phyloP scores from a whole-genome alignment of 2,329 filamentous ascomycete genomes.

The Aschersonia sp. region DNA sequence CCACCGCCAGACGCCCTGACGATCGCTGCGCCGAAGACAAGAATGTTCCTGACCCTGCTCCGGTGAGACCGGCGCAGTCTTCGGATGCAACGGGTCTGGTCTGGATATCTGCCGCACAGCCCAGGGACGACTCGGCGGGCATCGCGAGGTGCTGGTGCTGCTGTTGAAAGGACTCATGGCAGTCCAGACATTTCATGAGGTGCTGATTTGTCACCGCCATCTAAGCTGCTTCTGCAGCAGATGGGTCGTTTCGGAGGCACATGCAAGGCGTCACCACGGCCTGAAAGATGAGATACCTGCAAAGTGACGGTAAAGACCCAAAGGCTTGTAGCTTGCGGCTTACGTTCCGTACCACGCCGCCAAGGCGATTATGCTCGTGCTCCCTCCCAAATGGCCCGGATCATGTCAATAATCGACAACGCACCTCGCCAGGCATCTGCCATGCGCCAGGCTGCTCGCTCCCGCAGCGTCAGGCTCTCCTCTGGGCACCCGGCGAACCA shows the following conservation, averaged over 20 bases:
- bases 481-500: constrained; percentile 21
- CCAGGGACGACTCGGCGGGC: constrained; percentile 21
- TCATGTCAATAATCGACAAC: constrained; percentile 22
- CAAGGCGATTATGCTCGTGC: constrained; percentile 21
- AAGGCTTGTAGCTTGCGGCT: constrained; percentile 1
- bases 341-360: constrained; percentile 27
- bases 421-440: constrained; percentile 24
- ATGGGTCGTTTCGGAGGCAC: constrained; percentile 27
- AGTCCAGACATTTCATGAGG: constrained; percentile 20
- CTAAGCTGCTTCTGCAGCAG: constrained; percentile 16
- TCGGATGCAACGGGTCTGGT: background rate
- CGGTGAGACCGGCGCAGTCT: too few species aligned
- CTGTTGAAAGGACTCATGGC: constrained; percentile 23
- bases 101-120: constrained; percentile 2
- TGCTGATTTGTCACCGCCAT: constrained; percentile 26
- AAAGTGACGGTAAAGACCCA: background rate
- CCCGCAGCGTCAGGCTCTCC: constrained; percentile 7
- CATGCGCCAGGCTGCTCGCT: constrained; percentile 9
- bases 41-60: too few species aligned
- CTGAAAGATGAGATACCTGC: constrained; percentile 34
- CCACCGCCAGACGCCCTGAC: constrained; percentile 11
- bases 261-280: constrained; percentile 32
- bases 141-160: constrained; percentile 24
- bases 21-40: too few species aligned
- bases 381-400: constrained; percentile 21